Evolutionary conservation across 208 protist genomes (phyloP).

Genomic region (Leishmania gerbilli): DNA sequence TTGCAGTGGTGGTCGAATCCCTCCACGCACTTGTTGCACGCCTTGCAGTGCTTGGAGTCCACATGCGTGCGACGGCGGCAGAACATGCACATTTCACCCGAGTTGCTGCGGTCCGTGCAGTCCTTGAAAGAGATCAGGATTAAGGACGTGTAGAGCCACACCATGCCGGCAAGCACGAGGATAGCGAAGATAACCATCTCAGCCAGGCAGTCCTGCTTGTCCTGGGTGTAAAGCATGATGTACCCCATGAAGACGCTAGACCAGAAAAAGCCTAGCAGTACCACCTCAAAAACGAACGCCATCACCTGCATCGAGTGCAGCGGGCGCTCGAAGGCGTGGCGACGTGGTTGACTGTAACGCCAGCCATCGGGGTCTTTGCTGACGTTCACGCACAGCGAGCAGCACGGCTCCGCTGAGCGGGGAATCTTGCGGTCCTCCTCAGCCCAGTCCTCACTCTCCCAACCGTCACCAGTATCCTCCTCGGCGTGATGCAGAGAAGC

Average conservation of each 20-base stretch:
- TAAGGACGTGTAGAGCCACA: constrained; percentile 21
- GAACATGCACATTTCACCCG: constrained; percentile 65
- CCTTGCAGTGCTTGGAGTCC: constrained; percentile 86
- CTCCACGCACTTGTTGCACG: constrained; percentile 89
- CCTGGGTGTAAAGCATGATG: constrained; percentile 44
- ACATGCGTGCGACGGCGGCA: constrained; percentile 56
- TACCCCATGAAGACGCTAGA: constrained; percentile 49
- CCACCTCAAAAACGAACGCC: constrained; percentile 43
- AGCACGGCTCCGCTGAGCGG: constrained; percentile 14
- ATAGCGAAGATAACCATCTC: constrained; percentile 53
- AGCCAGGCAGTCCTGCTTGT: constrained; percentile 31
- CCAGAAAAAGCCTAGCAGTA: constrained; percentile 54
- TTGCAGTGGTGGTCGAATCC: constrained; percentile 94
- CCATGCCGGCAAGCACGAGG: constrained; percentile 21
- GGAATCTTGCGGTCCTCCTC: constrained; percentile 3
- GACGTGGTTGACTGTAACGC: constrained; percentile 45
- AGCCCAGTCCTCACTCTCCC: constrained; percentile 22
- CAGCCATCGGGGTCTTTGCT: constrained; percentile 50
- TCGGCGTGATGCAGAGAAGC: not conserved
- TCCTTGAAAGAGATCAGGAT: constrained; percentile 63
- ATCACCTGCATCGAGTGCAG: constrained; percentile 66
- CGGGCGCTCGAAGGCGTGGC: constrained; percentile 70
- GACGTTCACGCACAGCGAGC: constrained; percentile 56
- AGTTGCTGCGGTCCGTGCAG: constrained; percentile 50
- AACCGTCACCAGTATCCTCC: not conserved